Conservation (phyloP, 805 yeast species). For the Metschnikowia bowlesiae region DNA sequence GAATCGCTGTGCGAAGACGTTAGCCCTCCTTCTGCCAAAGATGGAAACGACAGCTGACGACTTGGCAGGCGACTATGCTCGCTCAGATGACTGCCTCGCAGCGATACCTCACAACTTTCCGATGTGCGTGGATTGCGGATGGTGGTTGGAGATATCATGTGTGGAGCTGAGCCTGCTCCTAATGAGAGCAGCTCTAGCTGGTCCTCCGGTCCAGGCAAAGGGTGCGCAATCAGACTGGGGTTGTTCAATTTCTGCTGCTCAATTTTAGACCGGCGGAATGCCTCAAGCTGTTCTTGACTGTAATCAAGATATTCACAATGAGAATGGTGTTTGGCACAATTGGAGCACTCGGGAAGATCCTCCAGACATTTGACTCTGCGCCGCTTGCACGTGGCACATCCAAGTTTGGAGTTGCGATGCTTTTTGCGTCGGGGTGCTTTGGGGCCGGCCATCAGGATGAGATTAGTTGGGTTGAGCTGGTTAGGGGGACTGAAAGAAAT, state of each 20-base stretch:
- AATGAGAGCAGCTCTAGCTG: constrained; percentile 3
- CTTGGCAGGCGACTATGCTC: neutral
- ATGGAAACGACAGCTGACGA: neutral
- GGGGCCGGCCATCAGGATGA: neutral
- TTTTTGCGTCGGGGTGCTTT: constrained; percentile 17
- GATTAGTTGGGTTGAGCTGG: neutral
- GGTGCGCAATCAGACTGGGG: neutral
- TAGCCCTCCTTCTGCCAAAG: neutral
- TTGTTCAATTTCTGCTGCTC: constrained; percentile 1
- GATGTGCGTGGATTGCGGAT: neutral
- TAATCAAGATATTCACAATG: constrained; percentile 38
- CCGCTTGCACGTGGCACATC: constrained; percentile 18
- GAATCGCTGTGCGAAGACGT: neutral
- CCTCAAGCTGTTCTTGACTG: constrained; percentile 28
- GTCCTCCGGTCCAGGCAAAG: neutral
- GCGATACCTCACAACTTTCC: neutral
- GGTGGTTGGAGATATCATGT: neutral
- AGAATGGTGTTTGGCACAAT: constrained; percentile 38
- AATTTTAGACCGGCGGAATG: constrained; percentile 19
- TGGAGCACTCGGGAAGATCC: constrained; percentile 35
- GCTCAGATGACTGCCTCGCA: neutral
- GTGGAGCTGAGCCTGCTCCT: neutral
- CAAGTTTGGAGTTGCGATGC: constrained; percentile 21
- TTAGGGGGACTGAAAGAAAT: neutral
- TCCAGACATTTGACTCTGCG: constrained; percentile 24